These are phyloP conservation scores for Russula earlei DNA, from an alignment of 768 basidiomycete species.

Conservation along the genomic window DNA sequence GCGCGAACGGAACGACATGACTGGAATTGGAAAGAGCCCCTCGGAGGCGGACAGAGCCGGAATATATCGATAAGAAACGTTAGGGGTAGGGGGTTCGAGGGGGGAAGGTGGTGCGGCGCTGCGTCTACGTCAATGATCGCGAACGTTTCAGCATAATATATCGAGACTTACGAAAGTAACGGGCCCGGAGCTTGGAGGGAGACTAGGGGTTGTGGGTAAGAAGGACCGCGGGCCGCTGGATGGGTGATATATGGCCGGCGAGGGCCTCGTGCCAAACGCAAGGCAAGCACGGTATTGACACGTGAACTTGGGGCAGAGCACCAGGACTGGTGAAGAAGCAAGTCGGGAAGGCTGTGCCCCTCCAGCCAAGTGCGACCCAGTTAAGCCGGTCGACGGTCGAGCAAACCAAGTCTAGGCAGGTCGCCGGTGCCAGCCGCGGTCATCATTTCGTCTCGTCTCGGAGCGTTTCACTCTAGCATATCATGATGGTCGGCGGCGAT, in stretches of 20 bases:
- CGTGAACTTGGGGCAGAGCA: not conserved
- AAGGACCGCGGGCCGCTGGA: not conserved
- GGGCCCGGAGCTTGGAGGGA: not conserved
- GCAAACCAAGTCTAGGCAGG: not conserved
- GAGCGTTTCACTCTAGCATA: too few relatives aligned
- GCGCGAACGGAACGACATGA: conserved; percentile 12
- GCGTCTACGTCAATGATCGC: not conserved
- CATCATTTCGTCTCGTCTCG: not conserved
- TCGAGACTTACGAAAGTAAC: not conserved
- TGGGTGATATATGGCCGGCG: conserved; percentile 6
- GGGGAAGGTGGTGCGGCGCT: not conserved
- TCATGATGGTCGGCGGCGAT: too few relatives aligned
- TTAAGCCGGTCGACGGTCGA: not conserved
- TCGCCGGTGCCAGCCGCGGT: not conserved
- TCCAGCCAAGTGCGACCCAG: not conserved
- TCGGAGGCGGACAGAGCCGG: not conserved
- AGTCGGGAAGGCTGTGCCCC: not conserved
- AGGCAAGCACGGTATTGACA: conserved; percentile 16
- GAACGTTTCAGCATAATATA: not conserved
- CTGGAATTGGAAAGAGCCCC: not conserved
- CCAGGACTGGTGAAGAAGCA: not conserved
- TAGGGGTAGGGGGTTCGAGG: not conserved
- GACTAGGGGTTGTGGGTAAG: not conserved
- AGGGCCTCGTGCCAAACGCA: conserved; percentile 15
- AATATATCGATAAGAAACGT: not conserved